Evolutionary conservation across 345 rosid species (phyloP).

Genomic region (Moricandia moricandioides): DNA sequence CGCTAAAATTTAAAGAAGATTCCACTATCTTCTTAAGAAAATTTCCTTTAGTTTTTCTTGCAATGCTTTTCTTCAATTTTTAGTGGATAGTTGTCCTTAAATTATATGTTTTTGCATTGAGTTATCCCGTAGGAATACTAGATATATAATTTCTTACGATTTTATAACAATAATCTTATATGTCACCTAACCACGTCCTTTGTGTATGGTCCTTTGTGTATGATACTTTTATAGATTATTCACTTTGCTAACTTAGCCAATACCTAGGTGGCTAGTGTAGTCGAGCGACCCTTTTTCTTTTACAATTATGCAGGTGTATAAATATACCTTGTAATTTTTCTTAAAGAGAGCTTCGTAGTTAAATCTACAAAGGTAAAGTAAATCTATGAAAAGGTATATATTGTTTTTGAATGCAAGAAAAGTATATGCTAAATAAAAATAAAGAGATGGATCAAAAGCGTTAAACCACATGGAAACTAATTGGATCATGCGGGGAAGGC

Average conservation of each 20-base stretch:
- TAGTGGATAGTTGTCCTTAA: not conserved
- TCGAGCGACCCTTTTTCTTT: not conserved
- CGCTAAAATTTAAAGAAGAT: slow-evolving; percentile 12
- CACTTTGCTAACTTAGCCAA: not conserved
- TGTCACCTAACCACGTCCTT: not conserved
- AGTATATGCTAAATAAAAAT: too few relatives aligned
- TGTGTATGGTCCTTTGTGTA: not conserved
- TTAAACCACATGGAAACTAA: too few relatives aligned
- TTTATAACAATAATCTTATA: not conserved
- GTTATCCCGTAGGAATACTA: not conserved
- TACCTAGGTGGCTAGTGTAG: not conserved
- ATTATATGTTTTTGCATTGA: not conserved
- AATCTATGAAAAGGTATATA: too few relatives aligned
- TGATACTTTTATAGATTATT: too few relatives aligned
- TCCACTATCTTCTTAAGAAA: slow-evolving; percentile 10
- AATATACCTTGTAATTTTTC: not conserved
- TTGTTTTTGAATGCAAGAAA: too few relatives aligned
- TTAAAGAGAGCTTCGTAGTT: not conserved
- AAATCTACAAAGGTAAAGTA: not conserved
- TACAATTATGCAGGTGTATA: not conserved
- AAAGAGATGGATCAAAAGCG: too few relatives aligned
- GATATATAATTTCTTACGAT: not conserved
- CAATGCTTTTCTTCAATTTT: not conserved
- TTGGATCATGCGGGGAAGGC: too few relatives aligned
- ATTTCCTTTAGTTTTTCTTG: not conserved